Conservation (phyloP, 257 asterid genomes). For the Pogostemon cablin region DNA sequence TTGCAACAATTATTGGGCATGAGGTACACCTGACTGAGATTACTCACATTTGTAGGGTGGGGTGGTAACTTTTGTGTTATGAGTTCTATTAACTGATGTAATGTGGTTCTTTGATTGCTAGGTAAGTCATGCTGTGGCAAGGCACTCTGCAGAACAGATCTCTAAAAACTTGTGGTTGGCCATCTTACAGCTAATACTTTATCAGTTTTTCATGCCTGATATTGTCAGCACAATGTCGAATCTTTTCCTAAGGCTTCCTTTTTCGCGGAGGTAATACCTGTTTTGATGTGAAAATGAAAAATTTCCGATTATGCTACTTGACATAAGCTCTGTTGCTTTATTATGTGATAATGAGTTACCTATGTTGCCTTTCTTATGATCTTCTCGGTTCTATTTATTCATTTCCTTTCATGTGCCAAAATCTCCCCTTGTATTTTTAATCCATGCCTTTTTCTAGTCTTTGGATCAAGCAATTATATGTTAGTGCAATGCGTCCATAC, state of each 20-base stretch:
- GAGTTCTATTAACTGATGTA: slow-evolving; percentile 16
- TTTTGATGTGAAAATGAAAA: not conserved
- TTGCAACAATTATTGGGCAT: slow-evolving; percentile 87
- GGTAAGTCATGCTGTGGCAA: slow-evolving; percentile 96
- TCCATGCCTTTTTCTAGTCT: too few species aligned
- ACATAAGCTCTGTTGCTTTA: slow-evolving; percentile 15
- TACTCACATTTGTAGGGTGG: not conserved
- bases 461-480: too few species aligned
- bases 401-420: too few species aligned
- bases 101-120: slow-evolving; percentile 39
- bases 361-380: not conserved
- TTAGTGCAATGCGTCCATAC: too few species aligned
- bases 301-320: slow-evolving; percentile 13
- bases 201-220: slow-evolving; percentile 88
- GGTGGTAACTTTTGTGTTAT: slow-evolving; percentile 3
- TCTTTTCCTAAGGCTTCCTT: slow-evolving; percentile 85
- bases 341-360: slow-evolving; percentile 2
- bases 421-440: too few species aligned
- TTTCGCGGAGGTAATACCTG: slow-evolving; percentile 74
- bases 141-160: slow-evolving; percentile 82
- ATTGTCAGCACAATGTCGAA: slow-evolving; percentile 77
- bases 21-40: slow-evolving; percentile 50
- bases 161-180: slow-evolving; percentile 85
- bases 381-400: too few species aligned
- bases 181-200: slow-evolving; percentile 71